phyloP scores from a whole-genome alignment of 1,284 basidiomycete species.

The Polyporus tsugae region DNA sequence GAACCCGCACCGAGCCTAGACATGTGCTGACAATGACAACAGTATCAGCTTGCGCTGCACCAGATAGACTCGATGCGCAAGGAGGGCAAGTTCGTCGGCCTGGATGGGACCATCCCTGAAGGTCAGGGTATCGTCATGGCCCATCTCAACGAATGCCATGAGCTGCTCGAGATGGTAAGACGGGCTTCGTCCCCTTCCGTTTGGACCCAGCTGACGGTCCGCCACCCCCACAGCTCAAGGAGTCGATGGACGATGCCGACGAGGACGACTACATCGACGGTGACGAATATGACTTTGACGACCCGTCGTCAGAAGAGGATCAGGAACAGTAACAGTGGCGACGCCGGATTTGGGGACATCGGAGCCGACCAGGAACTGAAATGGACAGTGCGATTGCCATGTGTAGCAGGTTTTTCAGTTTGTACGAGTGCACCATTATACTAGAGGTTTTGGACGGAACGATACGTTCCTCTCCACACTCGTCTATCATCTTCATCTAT shows the following conservation, averaged over 20 bases:
- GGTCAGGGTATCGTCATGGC: slow-evolving; percentile 98
- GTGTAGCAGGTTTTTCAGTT: slow-evolving; percentile 4
- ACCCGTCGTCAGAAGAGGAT: slow-evolving; percentile 32
- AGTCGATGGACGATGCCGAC: slow-evolving; percentile 78
- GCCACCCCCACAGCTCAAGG: slow-evolving; percentile 63
- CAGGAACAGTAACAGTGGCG: slow-evolving; percentile 34
- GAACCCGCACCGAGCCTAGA: not conserved
- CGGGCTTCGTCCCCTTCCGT: not conserved
- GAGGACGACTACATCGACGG: slow-evolving; percentile 58
- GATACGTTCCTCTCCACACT: slow-evolving; percentile 4
- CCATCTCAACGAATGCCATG: slow-evolving; percentile 96
- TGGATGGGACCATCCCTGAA: slow-evolving; percentile 88
- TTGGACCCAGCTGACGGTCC: slow-evolving; percentile 3
- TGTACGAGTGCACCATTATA: slow-evolving; percentile 26
- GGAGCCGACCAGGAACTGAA: not conserved
- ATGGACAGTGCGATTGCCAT: not conserved
- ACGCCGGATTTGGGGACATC: slow-evolving; percentile 10
- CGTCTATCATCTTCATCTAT: not conserved
- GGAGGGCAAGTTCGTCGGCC: slow-evolving; percentile 92
- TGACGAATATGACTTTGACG: slow-evolving; percentile 37
- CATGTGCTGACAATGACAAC: not conserved
- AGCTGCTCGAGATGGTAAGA: slow-evolving; percentile 88
- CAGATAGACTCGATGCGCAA: slow-evolving; percentile 95
- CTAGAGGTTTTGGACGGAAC: slow-evolving; percentile 24
- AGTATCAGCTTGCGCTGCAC: slow-evolving; percentile 96